Evolutionary conservation across 2,329 filamentous ascomycete species (phyloP).

Genomic region (Epichloe amarillans): DNA sequence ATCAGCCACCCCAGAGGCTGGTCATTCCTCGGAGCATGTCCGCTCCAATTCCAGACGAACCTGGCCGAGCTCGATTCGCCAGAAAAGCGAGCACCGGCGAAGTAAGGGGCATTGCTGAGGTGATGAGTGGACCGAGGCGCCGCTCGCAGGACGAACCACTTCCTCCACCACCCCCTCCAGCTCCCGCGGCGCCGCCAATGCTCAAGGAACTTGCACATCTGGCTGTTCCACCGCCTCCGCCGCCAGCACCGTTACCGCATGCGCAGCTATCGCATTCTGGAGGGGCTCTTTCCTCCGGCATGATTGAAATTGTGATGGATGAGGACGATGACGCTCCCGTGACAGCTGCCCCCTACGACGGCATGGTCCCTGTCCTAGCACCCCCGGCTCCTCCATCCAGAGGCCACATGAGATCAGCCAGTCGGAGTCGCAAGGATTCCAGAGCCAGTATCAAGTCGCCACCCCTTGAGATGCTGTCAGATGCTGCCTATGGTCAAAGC

Average conservation of each 20-base stretch:
- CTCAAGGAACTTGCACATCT: conserved; percentile 51
- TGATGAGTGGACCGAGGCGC: conserved; percentile 25
- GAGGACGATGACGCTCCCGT: conserved; percentile 31
- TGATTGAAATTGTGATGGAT: conserved; percentile 56
- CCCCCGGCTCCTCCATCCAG: conserved; percentile 31
- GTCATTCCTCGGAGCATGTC: conserved; percentile 49
- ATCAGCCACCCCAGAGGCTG: conserved; percentile 38
- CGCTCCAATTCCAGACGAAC: conserved; percentile 34
- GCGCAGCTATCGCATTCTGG: conserved; percentile 27
- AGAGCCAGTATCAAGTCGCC: conserved; percentile 14
- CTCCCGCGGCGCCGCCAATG: conserved; percentile 36
- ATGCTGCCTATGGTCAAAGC: conserved; percentile 14
- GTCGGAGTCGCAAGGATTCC: conserved; percentile 37
- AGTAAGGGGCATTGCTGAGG: conserved; percentile 35
- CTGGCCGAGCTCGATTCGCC: conserved; percentile 13
- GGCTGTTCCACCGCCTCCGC: conserved; percentile 46
- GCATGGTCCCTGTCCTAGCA: conserved; percentile 30
- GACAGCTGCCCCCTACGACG: conserved; percentile 25
- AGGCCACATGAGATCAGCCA: conserved; percentile 44
- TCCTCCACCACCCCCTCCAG: conserved; percentile 37
- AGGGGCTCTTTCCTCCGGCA: conserved; percentile 36
- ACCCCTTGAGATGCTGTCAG: conserved; percentile 24
- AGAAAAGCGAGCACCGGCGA: conserved; percentile 24
- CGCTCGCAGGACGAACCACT: conserved; percentile 40
- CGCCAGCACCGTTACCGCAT: conserved; percentile 43